Percentiles rank a stretch among this genome's conserved stretches.
Evolutionary conservation across 225 moss, liverwort and hornwort species (phyloP).

Genomic region (Climacium dendroides): DNA sequence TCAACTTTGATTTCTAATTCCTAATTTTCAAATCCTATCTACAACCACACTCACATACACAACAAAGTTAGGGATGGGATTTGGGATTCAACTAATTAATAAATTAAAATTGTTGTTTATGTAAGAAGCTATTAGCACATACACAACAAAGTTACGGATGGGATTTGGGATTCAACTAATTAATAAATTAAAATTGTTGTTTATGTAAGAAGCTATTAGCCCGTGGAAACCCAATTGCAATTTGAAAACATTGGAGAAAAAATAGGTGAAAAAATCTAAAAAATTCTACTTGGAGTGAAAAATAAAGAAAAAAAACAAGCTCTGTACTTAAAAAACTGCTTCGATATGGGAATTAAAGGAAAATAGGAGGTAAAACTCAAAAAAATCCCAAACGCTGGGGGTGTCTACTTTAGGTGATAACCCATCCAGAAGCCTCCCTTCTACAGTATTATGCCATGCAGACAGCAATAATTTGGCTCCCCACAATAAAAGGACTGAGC

Average conservation of each 20-base stretch:
- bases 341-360: background rate
- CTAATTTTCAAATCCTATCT: background rate
- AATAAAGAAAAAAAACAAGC: background rate
- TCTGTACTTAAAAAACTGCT: background rate
- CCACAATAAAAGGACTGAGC: background rate
- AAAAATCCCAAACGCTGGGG: background rate
- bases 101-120: no score
- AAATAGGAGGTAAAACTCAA: no score
- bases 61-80: no score
- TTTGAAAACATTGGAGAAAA: background rate
- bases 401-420: background rate
- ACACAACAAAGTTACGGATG: no score
- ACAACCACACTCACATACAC: background rate
- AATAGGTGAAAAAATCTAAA: background rate
- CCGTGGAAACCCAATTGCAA: no score
- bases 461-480: background rate
- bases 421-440: background rate
- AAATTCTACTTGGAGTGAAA: background rate
- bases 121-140: no score
- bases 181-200: no score
- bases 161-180: no score
- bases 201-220: no score
- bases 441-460: background rate
- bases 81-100: no score
- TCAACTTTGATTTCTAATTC: no score